Percentiles rank a stretch among this genome's conserved stretches.
Evolutionary conservation across 2,329 filamentous ascomycete species (phyloP).

Genomic region (Exophiala mesophila): DNA sequence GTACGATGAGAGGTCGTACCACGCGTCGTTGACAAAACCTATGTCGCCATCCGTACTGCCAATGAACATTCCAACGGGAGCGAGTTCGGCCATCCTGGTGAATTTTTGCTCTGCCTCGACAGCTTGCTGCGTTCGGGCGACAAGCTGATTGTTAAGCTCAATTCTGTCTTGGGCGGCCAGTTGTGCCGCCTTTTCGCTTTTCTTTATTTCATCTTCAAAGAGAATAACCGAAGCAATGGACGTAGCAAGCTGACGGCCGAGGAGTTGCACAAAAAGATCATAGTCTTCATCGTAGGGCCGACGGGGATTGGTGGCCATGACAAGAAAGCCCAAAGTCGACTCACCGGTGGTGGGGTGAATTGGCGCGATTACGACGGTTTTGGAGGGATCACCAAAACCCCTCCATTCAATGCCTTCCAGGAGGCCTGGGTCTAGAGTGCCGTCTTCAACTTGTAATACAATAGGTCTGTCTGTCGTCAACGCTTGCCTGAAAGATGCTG

Average conservation of each 20-base stretch:
- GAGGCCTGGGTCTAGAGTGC: slow-evolving; percentile 60
- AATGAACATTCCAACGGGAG: slow-evolving; percentile 80
- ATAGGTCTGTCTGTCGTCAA: slow-evolving; percentile 64
- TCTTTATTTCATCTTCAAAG: slow-evolving; percentile 76
- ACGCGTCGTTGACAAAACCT: slow-evolving; percentile 77
- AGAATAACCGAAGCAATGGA: slow-evolving; percentile 76
- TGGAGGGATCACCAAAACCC: slow-evolving; percentile 66
- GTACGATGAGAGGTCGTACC: slow-evolving; percentile 43
- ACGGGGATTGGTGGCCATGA: slow-evolving; percentile 73
- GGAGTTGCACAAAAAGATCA: slow-evolving; percentile 67
- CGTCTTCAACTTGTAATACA: slow-evolving; percentile 61
- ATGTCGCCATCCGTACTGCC: slow-evolving; percentile 67
- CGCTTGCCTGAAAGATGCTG: slow-evolving; percentile 69
- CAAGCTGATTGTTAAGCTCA: slow-evolving; percentile 70
- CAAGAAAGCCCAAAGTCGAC: slow-evolving; percentile 68
- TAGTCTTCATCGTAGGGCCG: slow-evolving; percentile 78
- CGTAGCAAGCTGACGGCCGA: slow-evolving; percentile 71
- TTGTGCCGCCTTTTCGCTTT: slow-evolving; percentile 67
- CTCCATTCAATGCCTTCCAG: slow-evolving; percentile 64
- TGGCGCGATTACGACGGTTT: slow-evolving; percentile 69
- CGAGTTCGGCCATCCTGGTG: slow-evolving; percentile 77
- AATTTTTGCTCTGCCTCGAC: slow-evolving; percentile 68
- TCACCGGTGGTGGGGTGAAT: slow-evolving; percentile 73
- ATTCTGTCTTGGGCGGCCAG: slow-evolving; percentile 72
- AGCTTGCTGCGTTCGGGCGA: slow-evolving; percentile 54